Conservation (phyloP, 192 early-diverging fungal species). For the Backusella luteola region DNA sequence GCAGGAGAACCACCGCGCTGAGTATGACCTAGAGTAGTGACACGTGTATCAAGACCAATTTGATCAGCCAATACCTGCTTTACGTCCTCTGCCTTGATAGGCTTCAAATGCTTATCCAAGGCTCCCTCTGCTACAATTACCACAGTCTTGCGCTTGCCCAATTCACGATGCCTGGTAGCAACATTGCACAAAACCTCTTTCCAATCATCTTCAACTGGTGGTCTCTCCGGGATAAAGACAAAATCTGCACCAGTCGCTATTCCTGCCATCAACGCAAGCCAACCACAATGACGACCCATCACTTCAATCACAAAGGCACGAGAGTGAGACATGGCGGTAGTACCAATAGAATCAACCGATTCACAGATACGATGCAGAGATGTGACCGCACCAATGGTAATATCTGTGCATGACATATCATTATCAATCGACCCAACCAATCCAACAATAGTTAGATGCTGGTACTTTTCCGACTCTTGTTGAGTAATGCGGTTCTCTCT, state of each 20-base stretch:
- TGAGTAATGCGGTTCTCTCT: conserved; percentile 43
- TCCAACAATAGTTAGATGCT: conserved; percentile 89
- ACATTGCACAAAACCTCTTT: conserved; percentile 83
- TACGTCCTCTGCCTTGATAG: conserved; percentile 84
- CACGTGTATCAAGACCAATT: conserved; percentile 87
- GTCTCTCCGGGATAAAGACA: conserved; percentile 94
- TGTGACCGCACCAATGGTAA: conserved; percentile 96
- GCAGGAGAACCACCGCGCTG: conserved; percentile 94
- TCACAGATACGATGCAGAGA: conserved; percentile 96
- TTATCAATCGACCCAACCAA: conserved; percentile 98
- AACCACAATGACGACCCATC: conserved; percentile 98
- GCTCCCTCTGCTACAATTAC: conserved; percentile 97
- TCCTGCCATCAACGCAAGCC: conserved; percentile 83
- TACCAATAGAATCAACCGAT: conserved; percentile 85
- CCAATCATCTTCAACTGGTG: conserved; percentile 86
- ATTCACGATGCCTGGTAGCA: conserved; percentile 58
- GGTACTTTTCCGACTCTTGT: conserved; percentile 60
- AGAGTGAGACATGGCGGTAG: conserved; percentile 91
- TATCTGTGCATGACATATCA: conserved; percentile 85
- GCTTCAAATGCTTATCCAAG: conserved; percentile 83
- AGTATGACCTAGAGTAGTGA: conserved; percentile 91
- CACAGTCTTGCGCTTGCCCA: conserved; percentile 86
- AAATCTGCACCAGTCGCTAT: conserved; percentile 91
- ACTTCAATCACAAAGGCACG: conserved; percentile 98
- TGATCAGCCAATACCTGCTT: conserved; percentile 75